Evolutionary conservation across 208 protist species (phyloP).

Genomic region (Leishmania tropica): DNA sequence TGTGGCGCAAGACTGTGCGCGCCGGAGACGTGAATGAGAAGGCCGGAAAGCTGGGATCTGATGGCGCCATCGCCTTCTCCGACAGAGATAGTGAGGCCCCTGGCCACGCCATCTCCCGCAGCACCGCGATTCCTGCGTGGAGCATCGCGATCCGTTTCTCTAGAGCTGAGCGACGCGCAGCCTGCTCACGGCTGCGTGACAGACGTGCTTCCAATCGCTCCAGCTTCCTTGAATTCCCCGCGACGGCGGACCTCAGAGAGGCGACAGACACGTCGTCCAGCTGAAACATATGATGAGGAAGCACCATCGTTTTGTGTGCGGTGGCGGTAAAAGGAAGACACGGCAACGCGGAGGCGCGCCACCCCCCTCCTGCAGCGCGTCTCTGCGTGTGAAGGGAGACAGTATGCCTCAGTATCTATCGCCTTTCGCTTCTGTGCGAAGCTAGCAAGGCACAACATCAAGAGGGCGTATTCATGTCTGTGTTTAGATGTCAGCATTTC

Average conservation of each 20-base stretch:
- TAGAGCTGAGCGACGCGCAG: conserved; percentile 14
- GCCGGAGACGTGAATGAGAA: background rate
- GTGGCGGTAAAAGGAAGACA: background rate
- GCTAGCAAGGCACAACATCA: background rate
- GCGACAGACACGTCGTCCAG: conserved; percentile 22
- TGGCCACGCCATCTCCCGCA: conserved; percentile 5
- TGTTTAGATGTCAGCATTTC: too few relatives aligned
- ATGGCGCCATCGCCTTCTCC: background rate
- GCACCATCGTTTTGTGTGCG: background rate
- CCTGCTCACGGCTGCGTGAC: background rate
- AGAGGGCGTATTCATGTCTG: too few relatives aligned
- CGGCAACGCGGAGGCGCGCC: too few relatives aligned
- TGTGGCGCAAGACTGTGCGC: background rate
- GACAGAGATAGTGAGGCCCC: background rate
- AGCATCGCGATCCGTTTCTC: conserved; percentile 1
- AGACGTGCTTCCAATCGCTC: conserved; percentile 18
- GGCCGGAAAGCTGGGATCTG: background rate
- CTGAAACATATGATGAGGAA: background rate
- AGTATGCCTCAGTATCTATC: background rate
- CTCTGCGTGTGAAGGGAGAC: background rate
- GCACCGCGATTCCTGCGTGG: background rate
- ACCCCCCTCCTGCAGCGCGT: background rate
- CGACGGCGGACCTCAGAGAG: conserved; percentile 19
- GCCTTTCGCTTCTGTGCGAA: background rate
- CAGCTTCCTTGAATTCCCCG: conserved; percentile 12